Evolutionary conservation across 2,329 filamentous ascomycete genomes (phyloP).

Genomic region (Macrophomina tecta): DNA sequence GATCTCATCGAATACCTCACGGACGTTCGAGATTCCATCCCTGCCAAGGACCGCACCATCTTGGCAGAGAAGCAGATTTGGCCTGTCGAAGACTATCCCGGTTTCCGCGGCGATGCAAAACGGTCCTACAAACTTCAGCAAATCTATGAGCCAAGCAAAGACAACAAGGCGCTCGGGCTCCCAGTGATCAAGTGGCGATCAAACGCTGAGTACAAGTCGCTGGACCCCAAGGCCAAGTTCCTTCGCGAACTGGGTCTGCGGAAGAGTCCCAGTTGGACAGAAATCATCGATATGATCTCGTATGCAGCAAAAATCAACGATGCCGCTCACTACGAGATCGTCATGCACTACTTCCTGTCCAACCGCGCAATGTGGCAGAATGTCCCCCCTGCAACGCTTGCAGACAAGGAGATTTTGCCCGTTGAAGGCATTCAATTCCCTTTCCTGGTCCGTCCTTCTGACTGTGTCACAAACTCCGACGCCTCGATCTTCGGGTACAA

Average conservation of each 20-base stretch:
- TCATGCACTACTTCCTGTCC: slow-evolving; percentile 19
- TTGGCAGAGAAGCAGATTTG: slow-evolving; percentile 52
- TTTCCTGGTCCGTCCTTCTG: slow-evolving; percentile 71
- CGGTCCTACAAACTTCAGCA: slow-evolving; percentile 45
- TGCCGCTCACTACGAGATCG: slow-evolving; percentile 9
- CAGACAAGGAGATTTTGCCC: slow-evolving; percentile 24
- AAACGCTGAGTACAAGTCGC: slow-evolving; percentile 37
- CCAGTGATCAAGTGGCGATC: slow-evolving; percentile 56
- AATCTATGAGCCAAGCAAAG: slow-evolving; percentile 44
- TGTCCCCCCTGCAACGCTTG: background rate
- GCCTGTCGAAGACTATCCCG: slow-evolving; percentile 26
- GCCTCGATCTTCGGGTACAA: slow-evolving; percentile 81
- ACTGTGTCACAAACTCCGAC: slow-evolving; percentile 82
- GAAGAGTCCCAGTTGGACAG: slow-evolving; percentile 17
- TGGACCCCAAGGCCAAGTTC: slow-evolving; percentile 46
- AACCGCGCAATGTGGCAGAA: slow-evolving; percentile 24
- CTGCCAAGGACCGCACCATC: slow-evolving; percentile 65
- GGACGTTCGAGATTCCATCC: slow-evolving; percentile 89
- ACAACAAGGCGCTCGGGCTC: slow-evolving; percentile 66
- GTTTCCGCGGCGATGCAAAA: slow-evolving; percentile 33
- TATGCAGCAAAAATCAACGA: slow-evolving; percentile 16
- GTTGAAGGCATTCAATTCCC: slow-evolving; percentile 52
- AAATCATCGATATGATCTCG: slow-evolving; percentile 20
- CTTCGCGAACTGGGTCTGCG: slow-evolving; percentile 25
- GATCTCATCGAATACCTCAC: slow-evolving; percentile 94